phyloP scores from a whole-genome alignment of 768 basidiomycete species.

The Myochromella boudieri region DNA sequence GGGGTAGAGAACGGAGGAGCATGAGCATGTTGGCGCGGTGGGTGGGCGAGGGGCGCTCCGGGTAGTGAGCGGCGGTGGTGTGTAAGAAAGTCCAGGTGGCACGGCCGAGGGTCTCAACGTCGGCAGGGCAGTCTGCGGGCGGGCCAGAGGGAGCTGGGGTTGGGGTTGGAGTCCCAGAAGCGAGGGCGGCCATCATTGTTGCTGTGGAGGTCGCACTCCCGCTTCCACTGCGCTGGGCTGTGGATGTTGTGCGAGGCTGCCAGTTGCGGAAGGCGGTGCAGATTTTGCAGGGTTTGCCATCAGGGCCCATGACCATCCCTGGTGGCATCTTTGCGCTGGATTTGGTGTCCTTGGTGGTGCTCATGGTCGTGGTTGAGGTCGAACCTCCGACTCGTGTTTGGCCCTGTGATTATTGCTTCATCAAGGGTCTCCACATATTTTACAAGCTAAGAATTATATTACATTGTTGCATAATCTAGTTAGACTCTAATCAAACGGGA shows the following conservation, averaged over 20 bases:
- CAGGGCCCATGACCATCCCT: conserved; percentile 86
- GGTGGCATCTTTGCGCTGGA: conserved; percentile 50
- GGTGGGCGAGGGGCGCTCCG: conserved; percentile 68
- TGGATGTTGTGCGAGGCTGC: conserved; percentile 43
- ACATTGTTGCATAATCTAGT: not conserved
- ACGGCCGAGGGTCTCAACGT: conserved; percentile 84
- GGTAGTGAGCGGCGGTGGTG: conserved; percentile 94
- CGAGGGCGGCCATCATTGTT: conserved; percentile 28
- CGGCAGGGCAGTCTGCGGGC: conserved; percentile 80
- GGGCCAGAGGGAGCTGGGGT: conserved; percentile 33
- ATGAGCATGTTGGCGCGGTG: conserved; percentile 85
- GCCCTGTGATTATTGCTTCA: too few relatives aligned
- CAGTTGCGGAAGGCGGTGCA: conserved; percentile 81
- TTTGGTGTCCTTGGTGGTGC: not conserved
- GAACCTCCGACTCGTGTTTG: too few relatives aligned
- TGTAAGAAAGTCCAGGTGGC: conserved; percentile 98
- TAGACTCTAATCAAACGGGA: conserved; percentile 68
- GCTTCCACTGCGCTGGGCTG: conserved; percentile 26
- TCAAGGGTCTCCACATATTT: too few relatives aligned
- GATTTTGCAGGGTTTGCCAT: conserved; percentile 94
- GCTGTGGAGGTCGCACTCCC: conserved; percentile 21
- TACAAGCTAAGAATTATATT: not conserved
- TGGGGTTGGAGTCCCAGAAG: conserved; percentile 19
- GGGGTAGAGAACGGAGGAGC: conserved; percentile 74
- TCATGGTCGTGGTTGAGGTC: conserved; percentile 12